Conservation (phyloP, 2,329 filamentous ascomycete genomes). For the Diaporthe ampelina region DNA sequence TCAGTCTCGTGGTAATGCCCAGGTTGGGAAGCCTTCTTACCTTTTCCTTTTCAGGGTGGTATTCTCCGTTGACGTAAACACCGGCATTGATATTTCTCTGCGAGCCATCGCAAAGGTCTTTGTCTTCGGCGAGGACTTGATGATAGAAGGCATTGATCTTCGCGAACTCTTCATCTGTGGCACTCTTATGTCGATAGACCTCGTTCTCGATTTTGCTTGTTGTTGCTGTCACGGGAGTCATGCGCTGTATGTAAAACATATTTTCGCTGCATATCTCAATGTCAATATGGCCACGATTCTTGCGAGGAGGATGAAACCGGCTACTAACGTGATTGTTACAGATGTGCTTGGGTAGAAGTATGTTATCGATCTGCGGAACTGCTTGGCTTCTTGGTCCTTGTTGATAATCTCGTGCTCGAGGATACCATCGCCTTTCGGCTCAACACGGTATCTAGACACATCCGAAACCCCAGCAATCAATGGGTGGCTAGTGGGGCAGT, state of each 20-base stretch:
- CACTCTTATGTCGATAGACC: conserved; percentile 63
- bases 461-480: conserved; percentile 59
- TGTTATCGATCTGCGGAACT: conserved; percentile 48
- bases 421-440: conserved; percentile 52
- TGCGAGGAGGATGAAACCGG: fast-evolving
- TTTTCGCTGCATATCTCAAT: conserved; percentile 50
- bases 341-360: conserved; percentile 58
- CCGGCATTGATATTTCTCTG: conserved; percentile 65
- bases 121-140: conserved; percentile 66
- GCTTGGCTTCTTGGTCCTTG: conserved; percentile 52
- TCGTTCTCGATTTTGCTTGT: conserved; percentile 63
- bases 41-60: conserved; percentile 66
- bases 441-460: conserved; percentile 58
- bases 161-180: conserved; percentile 61
- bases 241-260: conserved; percentile 67
- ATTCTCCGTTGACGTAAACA: conserved; percentile 64
- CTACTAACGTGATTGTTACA: conserved; percentile 55
- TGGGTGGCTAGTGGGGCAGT: conserved; percentile 64
- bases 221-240: conserved; percentile 60
- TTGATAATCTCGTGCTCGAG: conserved; percentile 54
- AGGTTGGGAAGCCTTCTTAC: conserved; percentile 16
- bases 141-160: conserved; percentile 63
- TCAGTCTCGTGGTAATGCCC: not conserved
- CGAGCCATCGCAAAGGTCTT: conserved; percentile 62
- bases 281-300: not conserved